Evolutionary conservation across 2,329 filamentous ascomycete species (phyloP).

Genomic region (Exserohilum turcica): DNA sequence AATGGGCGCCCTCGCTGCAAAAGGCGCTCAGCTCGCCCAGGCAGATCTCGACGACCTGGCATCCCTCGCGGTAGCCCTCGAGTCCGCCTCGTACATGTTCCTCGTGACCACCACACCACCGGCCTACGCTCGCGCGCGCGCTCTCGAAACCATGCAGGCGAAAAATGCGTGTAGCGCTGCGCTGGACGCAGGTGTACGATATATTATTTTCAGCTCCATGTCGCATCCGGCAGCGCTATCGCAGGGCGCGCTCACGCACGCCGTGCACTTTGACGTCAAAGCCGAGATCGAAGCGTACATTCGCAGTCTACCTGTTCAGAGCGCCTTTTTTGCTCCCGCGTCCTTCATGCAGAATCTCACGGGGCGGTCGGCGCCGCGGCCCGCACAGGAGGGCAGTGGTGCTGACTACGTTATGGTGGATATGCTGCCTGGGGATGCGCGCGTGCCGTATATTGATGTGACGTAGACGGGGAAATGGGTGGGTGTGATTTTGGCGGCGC

Average conservation of each 20-base stretch:
- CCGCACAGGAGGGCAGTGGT: slow-evolving; percentile 27
- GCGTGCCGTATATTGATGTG: slow-evolving; percentile 54
- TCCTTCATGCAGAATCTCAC: slow-evolving; percentile 61
- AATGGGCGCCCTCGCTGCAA: slow-evolving; percentile 51
- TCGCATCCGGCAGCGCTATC: slow-evolving; percentile 33
- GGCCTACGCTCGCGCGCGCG: slow-evolving; percentile 26
- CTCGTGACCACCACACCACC: slow-evolving; percentile 36
- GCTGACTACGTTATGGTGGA: slow-evolving; percentile 31
- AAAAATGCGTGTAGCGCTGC: slow-evolving; percentile 39
- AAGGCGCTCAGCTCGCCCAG: slow-evolving; percentile 59
- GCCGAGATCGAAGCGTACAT: slow-evolving; percentile 62
- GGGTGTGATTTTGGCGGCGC: slow-evolving; percentile 51
- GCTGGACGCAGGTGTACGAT: slow-evolving; percentile 41
- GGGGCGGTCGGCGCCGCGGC: slow-evolving; percentile 20
- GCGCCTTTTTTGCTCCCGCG: slow-evolving; percentile 60
- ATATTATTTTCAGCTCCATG: slow-evolving; percentile 49
- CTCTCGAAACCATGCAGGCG: slow-evolving; percentile 34
- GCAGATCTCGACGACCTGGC: slow-evolving; percentile 55
- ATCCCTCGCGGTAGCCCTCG: slow-evolving; percentile 30
- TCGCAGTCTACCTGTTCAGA: slow-evolving; percentile 54
- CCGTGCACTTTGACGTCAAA: slow-evolving; percentile 63
- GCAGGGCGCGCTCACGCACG: slow-evolving; percentile 42
- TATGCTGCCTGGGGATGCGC: slow-evolving; percentile 11
- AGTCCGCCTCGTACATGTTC: slow-evolving; percentile 34
- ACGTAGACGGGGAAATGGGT: slow-evolving; percentile 55